These are phyloP conservation scores for Chaetomium cochliodes DNA, from an alignment of 495 filamentous ascomycete species.

Conservation along the genomic window DNA sequence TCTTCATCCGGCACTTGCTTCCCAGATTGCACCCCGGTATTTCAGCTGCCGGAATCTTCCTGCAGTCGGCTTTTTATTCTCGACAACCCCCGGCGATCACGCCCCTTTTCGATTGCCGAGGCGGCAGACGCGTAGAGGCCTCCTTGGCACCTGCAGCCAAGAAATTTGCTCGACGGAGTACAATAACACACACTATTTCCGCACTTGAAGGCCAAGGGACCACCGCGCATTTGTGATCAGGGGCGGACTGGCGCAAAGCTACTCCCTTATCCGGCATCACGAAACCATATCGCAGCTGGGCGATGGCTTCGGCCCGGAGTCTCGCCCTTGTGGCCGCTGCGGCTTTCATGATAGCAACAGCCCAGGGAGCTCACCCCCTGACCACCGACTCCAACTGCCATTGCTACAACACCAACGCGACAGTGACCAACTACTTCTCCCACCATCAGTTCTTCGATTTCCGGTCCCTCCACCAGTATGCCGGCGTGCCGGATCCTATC, in stretches of 20 bases:
- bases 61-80: too few relatives aligned
- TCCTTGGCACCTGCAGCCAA: conserved; percentile 5
- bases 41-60: neutral
- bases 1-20: neutral
- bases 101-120: neutral
- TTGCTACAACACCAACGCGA: conserved; percentile 50
- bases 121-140: conserved; percentile 1
- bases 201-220: neutral
- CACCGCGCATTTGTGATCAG: neutral
- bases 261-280: too few relatives aligned
- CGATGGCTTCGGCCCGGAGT: neutral
- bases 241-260: neutral
- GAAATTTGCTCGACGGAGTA: neutral
- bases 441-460: conserved; percentile 69
- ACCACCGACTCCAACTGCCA: conserved; percentile 48
- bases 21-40: neutral
- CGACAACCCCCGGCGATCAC: too few relatives aligned
- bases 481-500: conserved; percentile 27
- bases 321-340: conserved; percentile 25
- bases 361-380: conserved; percentile 35
- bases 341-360: conserved; percentile 19
- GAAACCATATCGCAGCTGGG: neutral
- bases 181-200: too few relatives aligned
- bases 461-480: conserved; percentile 48
- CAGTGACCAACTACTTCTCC: conserved; percentile 56